Base-by-base conservation (phyloP, 78 protist genomes). In the Dictyostelium purpureum region DNA sequence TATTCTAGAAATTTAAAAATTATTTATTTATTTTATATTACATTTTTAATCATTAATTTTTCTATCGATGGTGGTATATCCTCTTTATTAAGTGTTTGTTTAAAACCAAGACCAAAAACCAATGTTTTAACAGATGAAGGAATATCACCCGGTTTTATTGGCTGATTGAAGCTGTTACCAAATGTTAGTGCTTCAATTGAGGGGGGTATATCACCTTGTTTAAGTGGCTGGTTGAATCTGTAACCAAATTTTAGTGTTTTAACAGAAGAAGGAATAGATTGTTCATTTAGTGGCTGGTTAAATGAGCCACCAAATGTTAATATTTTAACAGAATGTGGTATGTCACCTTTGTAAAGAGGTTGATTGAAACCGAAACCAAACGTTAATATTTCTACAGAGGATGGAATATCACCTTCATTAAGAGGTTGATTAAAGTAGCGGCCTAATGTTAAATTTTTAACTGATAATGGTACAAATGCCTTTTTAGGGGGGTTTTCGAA, bases 241-340 rank as follows among this genome's bases (percentile, higher is more conserved):
- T 43, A 63, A 16, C 71, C 71, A 11, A 63, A 63, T 33, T 63
- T 38, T 33, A 63, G 71, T 31, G 18, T 38, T 7, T 38, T 67
- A n/a, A 37, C 47, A 6, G 76, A 67, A 2, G 45, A n/a, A 1
- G 76, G 76, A 0, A 67, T 67, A 0, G 76, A 67, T 0, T 51
- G 52, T 33, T 67, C 51, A n/a, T 67, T 33, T 10, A 73, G 16
- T 7, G 79, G 79, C 28, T 74, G 80, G 19, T 74, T 74, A 18
- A 74, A 49, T 31, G 42, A n/a, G 9, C 80, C n/a, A 9, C 80
- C 80, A 45, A 74, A 74, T 26, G 33, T 70, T 43, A 70, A 40
- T 35, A n/a, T 16, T 16, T 10, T n/a, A 1, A 70, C 37, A 4
- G 77, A 70, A 33, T 74, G 71, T 43, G 80, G 47, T 26, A 45